Percentiles rank a stretch among this genome's conserved stretches.
phyloP scores from a whole-genome alignment of 208 protist species.

The Leishmania guyanensis region DNA sequence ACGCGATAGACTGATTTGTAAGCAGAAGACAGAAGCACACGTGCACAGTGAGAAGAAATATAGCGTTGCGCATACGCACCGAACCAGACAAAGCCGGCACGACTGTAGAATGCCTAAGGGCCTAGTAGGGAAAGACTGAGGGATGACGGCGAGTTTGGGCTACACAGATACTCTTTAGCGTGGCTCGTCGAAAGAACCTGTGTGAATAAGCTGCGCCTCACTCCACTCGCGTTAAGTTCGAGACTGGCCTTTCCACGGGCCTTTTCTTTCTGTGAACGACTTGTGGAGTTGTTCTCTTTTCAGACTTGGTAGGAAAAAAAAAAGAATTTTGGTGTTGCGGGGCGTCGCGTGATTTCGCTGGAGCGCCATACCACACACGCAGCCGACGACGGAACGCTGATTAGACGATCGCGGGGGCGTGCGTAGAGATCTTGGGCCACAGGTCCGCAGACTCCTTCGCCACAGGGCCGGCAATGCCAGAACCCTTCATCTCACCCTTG shows the following conservation, averaged over 20 bases:
- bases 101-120: not conserved
- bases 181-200: not conserved
- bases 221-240: not conserved
- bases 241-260: not conserved
- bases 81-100: not conserved
- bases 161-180: not conserved
- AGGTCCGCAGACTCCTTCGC: slow-evolving; percentile 99
- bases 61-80: not conserved
- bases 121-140: not conserved
- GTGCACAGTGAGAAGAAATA: no score
- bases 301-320: no score
- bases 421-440: slow-evolving; percentile 99
- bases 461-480: slow-evolving; percentile 99
- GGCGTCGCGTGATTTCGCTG: not conserved
- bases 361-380: slow-evolving; percentile 76
- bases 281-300: not conserved
- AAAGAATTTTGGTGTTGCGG: not conserved
- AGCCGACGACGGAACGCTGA: slow-evolving; percentile 96
- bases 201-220: not conserved
- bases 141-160: not conserved
- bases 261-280: not conserved
- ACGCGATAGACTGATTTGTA: not conserved
- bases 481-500: slow-evolving; percentile 99
- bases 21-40: not conserved
- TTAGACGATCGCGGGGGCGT: slow-evolving; percentile 97